Evolutionary conservation across 2,329 filamentous ascomycete genomes (phyloP), one percentile per base, ranked within the genome.

Genomic region (Trichophyton schoenleinii): DNA sequence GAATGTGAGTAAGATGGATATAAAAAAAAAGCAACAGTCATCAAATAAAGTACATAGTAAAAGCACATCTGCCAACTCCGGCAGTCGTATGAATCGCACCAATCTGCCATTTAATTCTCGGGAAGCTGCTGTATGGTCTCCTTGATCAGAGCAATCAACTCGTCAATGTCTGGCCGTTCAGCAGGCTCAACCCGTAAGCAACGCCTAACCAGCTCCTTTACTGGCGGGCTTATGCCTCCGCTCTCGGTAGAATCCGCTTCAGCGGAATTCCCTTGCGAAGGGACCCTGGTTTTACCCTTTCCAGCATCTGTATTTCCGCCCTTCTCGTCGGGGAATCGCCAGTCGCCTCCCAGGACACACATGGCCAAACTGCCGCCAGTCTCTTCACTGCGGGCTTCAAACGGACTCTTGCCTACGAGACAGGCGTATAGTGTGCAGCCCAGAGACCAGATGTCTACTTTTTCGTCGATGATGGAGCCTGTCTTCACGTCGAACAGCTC

Each of bases 401-500:
- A 99, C 1, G 94, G 94, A 13, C 89, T 95, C 75, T 99, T 97
- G 66, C 94, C 94, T 31, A 97, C 90, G 8, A 99, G 81, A 70
- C 94, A 97, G 42, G 94, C 94, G 75, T 95, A 99, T 52, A 99
- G 80, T n/a, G 94, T 97, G 79, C 94, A 97, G 59, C 94, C 94
- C 22, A 99, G 78, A 15, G 89, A 95, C 94, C 94, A 99, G 66
- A 99, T 95, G 74, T 99, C 94, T 46, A 96, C 90, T 72, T 96
- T 96, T 11, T 91, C 95, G 75, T 97, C 94, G 70, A 99, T 87
- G 58, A 90, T 84, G 57, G 87, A 86, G 64, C 89, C 92, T 2
- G 91, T 96, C 76, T 95, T 95, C 61, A 97, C 94, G 73, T 99
- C 94, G 74, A 99, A 99, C 63, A 99, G 85, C 75, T 99, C 94